phyloP scores from a whole-genome alignment of 495 filamentous ascomycete species.

The Penicillium maclennaniae region DNA sequence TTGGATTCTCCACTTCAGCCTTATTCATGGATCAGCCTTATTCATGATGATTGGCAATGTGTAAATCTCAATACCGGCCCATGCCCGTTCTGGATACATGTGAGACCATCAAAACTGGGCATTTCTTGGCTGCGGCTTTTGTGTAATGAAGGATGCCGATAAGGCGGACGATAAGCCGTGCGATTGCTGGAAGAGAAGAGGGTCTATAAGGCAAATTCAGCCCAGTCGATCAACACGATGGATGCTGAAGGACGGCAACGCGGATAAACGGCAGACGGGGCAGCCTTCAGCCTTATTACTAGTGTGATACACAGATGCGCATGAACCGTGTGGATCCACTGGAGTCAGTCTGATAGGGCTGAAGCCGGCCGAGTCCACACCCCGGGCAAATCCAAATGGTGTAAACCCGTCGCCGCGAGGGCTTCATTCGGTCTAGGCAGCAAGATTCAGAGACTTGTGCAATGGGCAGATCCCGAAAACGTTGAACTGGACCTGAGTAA shows the following conservation, averaged over 20 bases:
- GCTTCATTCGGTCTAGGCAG: not conserved
- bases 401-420: not conserved
- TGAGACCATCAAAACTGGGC: not conserved
- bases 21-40: too few species aligned
- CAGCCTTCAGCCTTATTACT: slow-evolving; percentile 15
- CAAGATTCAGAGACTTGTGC: not conserved
- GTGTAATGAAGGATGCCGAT: not conserved
- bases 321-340: not conserved
- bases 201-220: not conserved
- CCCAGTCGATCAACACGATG: not conserved
- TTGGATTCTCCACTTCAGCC: too few species aligned
- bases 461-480: not conserved
- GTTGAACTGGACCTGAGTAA: not conserved
- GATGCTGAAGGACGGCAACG: not conserved
- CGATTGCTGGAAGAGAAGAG: too few species aligned
- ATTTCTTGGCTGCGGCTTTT: not conserved
- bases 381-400: not conserved
- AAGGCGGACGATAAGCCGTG: not conserved
- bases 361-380: slow-evolving; percentile 5
- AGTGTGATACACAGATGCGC: slow-evolving; percentile 2
- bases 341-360: slow-evolving; percentile 13
- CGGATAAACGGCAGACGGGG: not conserved
- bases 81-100: too few species aligned
- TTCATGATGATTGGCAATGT: not conserved
- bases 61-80: too few species aligned